Conservation (phyloP, 2,329 filamentous ascomycete species). For the Trichoderma sp. region DNA sequence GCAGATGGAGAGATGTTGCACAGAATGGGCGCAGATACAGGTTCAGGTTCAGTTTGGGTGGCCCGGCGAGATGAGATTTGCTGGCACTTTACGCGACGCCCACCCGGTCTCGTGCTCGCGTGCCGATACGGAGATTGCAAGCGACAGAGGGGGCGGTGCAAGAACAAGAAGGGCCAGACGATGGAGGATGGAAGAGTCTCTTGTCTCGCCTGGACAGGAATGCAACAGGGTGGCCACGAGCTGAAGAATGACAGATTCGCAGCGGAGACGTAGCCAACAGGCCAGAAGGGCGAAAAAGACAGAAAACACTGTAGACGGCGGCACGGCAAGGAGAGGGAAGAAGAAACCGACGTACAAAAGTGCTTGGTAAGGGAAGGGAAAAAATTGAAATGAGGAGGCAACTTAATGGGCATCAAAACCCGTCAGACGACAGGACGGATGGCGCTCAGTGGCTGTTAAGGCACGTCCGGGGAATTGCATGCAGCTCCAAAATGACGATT, state of each 20-base stretch:
- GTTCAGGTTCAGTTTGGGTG: neutral
- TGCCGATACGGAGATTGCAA: constrained; percentile 18
- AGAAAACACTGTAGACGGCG: neutral
- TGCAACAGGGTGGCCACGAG: neutral
- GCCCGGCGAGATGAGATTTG: neutral
- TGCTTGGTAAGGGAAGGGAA: neutral
- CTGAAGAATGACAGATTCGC: neutral
- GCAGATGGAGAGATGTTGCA: constrained; percentile 6
- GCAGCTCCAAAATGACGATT: constrained; percentile 1
- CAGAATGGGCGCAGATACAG: neutral
- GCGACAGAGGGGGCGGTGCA: constrained; percentile 18
- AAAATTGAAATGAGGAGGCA: constrained; percentile 15
- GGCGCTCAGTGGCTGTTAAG: constrained; percentile 10
- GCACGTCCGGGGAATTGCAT: constrained; percentile 11
- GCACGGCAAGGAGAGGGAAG: neutral
- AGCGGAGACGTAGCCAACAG: neutral
- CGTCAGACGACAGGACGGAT: constrained; percentile 12
- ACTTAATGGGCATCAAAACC: constrained; percentile 18
- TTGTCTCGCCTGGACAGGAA: constrained; percentile 8
- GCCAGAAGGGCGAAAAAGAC: neutral
- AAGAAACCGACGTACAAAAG: neutral
- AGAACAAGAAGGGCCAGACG: neutral
- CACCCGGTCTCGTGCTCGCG: constrained; percentile 19
- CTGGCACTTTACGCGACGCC: constrained; percentile 20
- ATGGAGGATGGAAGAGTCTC: neutral